Percentiles rank a stretch among this genome's conserved stretches.
phyloP scores from a whole-genome alignment of 1,139 yeast genomes.

The Zygosaccharomyces pseudobailii region DNA sequence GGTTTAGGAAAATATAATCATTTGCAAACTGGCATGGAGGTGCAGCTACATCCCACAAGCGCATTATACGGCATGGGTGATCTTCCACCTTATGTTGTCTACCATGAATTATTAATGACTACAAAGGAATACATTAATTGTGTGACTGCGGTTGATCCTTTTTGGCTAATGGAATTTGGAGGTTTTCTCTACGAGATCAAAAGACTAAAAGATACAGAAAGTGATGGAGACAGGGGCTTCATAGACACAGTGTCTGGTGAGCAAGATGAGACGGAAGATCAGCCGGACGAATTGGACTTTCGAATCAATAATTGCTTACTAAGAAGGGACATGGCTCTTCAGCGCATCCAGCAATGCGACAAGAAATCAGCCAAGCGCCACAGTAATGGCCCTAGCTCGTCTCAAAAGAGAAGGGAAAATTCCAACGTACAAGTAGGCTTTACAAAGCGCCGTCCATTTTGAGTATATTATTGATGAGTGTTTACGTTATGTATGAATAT shows the following conservation, averaged over 20 bases:
- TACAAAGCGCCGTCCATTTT: slow-evolving; percentile 26
- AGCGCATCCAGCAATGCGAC: slow-evolving; percentile 5
- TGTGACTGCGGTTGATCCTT: slow-evolving; percentile 64
- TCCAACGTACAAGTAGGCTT: slow-evolving; percentile 21
- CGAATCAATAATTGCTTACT: slow-evolving; percentile 5
- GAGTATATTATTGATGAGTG: background rate
- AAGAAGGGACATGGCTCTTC: slow-evolving; percentile 7
- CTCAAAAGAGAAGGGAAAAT: slow-evolving; percentile 1
- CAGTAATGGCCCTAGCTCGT: background rate
- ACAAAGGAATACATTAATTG: slow-evolving; percentile 64
- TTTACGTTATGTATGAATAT: background rate
- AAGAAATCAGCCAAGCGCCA: background rate
- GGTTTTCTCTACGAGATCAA: slow-evolving; percentile 56
- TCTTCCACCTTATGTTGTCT: slow-evolving; percentile 66
- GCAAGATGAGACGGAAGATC: slow-evolving; percentile 3
- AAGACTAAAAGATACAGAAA: slow-evolving; percentile 11
- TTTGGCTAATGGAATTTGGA: slow-evolving; percentile 72
- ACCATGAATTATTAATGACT: slow-evolving; percentile 64
- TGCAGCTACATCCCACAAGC: slow-evolving; percentile 84
- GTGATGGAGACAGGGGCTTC: background rate
- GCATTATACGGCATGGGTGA: slow-evolving; percentile 72
- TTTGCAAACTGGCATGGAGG: slow-evolving; percentile 67
- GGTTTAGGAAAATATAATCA: slow-evolving; percentile 69
- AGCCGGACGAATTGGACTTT: slow-evolving; percentile 6
- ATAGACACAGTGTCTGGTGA: background rate